Conservation (phyloP, 352 stramenopile genomes). For the Phytophthora meadii region DNA sequence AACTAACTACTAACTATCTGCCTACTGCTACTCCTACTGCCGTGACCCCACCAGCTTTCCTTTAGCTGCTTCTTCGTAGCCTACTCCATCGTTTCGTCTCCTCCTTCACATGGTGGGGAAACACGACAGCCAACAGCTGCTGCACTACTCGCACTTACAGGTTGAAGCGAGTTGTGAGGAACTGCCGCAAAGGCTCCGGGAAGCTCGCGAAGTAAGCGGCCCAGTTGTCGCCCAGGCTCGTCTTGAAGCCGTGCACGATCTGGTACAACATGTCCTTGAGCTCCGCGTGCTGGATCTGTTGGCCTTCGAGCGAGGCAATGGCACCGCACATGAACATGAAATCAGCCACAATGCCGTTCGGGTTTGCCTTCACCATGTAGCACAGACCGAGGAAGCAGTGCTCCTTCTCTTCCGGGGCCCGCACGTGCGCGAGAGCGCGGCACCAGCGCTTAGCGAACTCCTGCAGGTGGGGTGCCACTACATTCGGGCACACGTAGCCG, state of each 20-base stretch:
- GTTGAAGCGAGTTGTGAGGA: constrained; percentile 85
- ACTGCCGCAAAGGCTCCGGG: constrained; percentile 79
- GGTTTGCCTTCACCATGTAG: constrained; percentile 93
- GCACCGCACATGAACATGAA: constrained; percentile 93
- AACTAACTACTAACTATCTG: constrained; percentile 51
- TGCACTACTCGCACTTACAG: constrained; percentile 50
- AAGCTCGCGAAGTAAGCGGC: constrained; percentile 87
- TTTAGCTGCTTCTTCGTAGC: constrained; percentile 33
- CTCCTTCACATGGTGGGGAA: constrained; percentile 21
- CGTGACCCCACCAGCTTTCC: constrained; percentile 34
- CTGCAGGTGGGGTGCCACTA: constrained; percentile 79
- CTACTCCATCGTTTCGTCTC: constrained; percentile 18
- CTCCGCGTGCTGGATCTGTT: constrained; percentile 78
- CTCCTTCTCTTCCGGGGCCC: constrained; percentile 89
- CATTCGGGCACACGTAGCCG: constrained; percentile 85
- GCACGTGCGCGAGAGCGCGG: constrained; percentile 83
- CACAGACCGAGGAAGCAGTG: constrained; percentile 91
- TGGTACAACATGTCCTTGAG: constrained; percentile 89
- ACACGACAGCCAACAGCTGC: constrained; percentile 19
- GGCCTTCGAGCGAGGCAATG: constrained; percentile 86
- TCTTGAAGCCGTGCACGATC: constrained; percentile 91
- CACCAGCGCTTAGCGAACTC: constrained; percentile 92
- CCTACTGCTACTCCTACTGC: constrained; percentile 56
- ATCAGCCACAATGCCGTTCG: constrained; percentile 85
- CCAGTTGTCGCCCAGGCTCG: constrained; percentile 88